These are phyloP conservation scores for Diplodia sapinea DNA, from an alignment of 2,329 filamentous ascomycete species.

Conservation along the genomic window DNA sequence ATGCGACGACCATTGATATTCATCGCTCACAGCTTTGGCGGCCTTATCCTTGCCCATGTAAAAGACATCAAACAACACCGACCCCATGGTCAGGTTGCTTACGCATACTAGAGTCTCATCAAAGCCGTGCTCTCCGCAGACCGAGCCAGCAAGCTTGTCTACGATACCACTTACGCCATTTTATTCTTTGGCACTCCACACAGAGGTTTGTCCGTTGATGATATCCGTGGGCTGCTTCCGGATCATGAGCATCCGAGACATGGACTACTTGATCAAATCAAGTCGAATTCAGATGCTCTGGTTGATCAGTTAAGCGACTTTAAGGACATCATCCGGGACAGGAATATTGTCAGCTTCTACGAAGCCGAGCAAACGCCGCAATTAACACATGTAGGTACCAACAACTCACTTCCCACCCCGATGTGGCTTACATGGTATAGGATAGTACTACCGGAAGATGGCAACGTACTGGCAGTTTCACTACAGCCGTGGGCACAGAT, in stretches of 20 bases:
- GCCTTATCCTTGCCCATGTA: not conserved
- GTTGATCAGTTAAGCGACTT: slow-evolving; percentile 37
- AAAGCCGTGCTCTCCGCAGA: not conserved
- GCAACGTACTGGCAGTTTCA: not conserved
- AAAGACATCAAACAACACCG: too few relatives aligned
- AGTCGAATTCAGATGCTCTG: slow-evolving; percentile 16
- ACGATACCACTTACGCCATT: not conserved
- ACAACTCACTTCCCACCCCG: too few relatives aligned
- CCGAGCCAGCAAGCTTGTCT: not conserved
- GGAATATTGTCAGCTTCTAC: slow-evolving; percentile 43
- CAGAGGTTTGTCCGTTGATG: not conserved
- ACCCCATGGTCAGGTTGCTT: not conserved
- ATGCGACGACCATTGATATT: not conserved
- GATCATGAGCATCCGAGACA: not conserved
- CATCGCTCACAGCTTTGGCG: not conserved
- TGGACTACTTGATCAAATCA: not conserved
- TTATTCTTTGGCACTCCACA: slow-evolving; percentile 4
- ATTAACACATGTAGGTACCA: slow-evolving; percentile 34
- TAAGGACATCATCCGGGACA: slow-evolving; percentile 39
- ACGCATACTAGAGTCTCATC: not conserved
- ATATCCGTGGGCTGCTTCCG: not conserved
- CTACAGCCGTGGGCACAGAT: not conserved
- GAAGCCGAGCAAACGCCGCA: slow-evolving; percentile 38
- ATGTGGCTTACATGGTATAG: not conserved
- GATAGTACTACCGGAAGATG: not conserved